Conservation (phyloP, 805 yeast genomes). For the Candida arabinofermentans region DNA sequence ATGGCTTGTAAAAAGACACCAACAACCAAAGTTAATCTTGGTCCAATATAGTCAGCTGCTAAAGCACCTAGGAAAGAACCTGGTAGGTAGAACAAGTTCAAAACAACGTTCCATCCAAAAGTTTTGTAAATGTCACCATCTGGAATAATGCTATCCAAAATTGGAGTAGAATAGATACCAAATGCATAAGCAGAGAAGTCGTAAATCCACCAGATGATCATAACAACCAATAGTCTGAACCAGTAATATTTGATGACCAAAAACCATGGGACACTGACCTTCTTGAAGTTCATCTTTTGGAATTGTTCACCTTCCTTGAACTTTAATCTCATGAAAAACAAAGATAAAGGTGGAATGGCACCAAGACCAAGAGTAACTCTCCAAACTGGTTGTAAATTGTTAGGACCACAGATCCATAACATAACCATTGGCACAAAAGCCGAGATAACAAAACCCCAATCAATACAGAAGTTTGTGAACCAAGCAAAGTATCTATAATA, state of each 20-base stretch:
- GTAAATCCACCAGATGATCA: conserved; percentile 86
- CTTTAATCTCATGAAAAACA: conserved; percentile 73
- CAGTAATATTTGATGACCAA: conserved; percentile 76
- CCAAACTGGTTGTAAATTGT: conserved; percentile 83
- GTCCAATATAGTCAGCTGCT: conserved; percentile 86
- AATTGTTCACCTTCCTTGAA: conserved; percentile 73
- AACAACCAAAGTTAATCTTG: conserved; percentile 66
- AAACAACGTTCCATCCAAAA: conserved; percentile 90
- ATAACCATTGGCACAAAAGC: conserved; percentile 84
- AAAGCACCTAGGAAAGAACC: conserved; percentile 88
- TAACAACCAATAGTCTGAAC: conserved; percentile 67
- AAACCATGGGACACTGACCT: conserved; percentile 60
- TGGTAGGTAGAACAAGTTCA: conserved; percentile 84
- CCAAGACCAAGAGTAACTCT: conserved; percentile 88
- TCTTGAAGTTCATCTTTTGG: conserved; percentile 64
- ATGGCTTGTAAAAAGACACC: conserved; percentile 75
- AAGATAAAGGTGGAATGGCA: conserved; percentile 77
- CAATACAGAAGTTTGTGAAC: conserved; percentile 89
- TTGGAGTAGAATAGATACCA: conserved; percentile 76
- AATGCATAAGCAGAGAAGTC: conserved; percentile 87
- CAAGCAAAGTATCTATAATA: conserved; percentile 66
- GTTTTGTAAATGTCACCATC: conserved; percentile 62
- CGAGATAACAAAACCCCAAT: conserved; percentile 76
- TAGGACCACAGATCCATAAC: conserved; percentile 72
- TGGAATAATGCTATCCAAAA: conserved; percentile 55